Base-by-base conservation (phyloP, 73 alveolate species). In the Paramecium biaurelia region DNA sequence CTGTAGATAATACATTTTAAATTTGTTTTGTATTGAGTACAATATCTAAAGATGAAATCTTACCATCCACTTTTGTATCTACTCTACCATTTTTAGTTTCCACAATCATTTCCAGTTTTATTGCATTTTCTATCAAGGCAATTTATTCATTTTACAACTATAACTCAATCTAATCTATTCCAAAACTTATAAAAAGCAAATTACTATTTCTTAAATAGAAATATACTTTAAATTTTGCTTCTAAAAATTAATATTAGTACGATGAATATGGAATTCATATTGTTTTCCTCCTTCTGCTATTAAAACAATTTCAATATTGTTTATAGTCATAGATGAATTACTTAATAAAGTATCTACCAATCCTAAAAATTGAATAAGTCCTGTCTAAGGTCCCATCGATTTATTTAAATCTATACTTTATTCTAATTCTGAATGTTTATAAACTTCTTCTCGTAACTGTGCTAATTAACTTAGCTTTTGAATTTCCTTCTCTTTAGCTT, bases 261-360 rank as follows among this genome's bases (percentile, higher is more conserved):
- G 18, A 12, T n/a, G 56, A 11, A 72, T 72, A 10, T 72, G 28
- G 28, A 72, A 72, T 38, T 72, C 20, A 14, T 35, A 72, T 72
- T 72, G 0, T 4, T 72, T 72, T 20, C 86, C 86, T 20, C 38
- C 58, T 38, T 72, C 58, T 18, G 59, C 56, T 15, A 7, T 15
- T 32, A 72, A 35, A 35, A 72, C 63, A 8, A 72, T 18, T 6
- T 72, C 45, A 72, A 72, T 72, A 14, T 47, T 45, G 11, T 79
- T 12, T 12, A 79, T 79, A 0, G 70, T 42, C 7, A 79, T 23
- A 0, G 76, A 79, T n/a, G 90, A 79, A 47, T 79, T 79, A 23
- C 90, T 42, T 45, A 79, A 45, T 24, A 79, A 23, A 18, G 90
- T 79, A 23, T 79, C 90, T 9, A 79, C 56, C 28, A 79, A 47